Percentiles rank a stretch among this genome's conserved stretches.
Evolutionary conservation across 805 yeast genomes (phyloP).

Genomic region (Ogataea degrootiae): DNA sequence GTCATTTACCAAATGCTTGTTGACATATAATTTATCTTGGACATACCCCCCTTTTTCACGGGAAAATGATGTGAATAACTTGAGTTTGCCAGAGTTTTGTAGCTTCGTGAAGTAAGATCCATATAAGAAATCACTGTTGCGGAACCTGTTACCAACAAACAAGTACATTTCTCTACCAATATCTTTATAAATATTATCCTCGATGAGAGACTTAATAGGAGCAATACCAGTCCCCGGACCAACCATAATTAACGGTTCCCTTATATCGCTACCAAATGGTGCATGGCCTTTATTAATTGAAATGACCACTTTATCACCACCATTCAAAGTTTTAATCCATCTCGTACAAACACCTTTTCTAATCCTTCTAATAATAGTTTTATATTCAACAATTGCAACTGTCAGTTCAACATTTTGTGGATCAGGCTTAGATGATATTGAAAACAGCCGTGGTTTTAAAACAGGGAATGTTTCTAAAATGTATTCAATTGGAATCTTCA

Average conservation of each 20-base stretch:
- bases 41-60: slow-evolving; percentile 62
- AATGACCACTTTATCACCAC: slow-evolving; percentile 48
- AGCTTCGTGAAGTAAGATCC: slow-evolving; percentile 46
- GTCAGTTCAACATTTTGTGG: slow-evolving; percentile 52
- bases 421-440: slow-evolving; percentile 66
- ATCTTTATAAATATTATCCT: slow-evolving; percentile 24
- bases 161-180: slow-evolving; percentile 38
- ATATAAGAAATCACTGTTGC: slow-evolving; percentile 65
- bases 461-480: slow-evolving; percentile 73
- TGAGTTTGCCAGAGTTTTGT: slow-evolving; percentile 31
- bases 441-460: slow-evolving; percentile 76
- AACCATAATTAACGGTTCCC: slow-evolving; percentile 58
- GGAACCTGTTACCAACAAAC: slow-evolving; percentile 72
- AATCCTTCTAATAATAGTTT: slow-evolving; percentile 69
- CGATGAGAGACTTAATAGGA: slow-evolving; percentile 75
- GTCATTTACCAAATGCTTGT: slow-evolving; percentile 45
- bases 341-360: slow-evolving; percentile 80
- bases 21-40: slow-evolving; percentile 61
- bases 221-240: slow-evolving; percentile 98
- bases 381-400: slow-evolving; percentile 81
- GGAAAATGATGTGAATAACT: slow-evolving; percentile 43
- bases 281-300: slow-evolving; percentile 45
- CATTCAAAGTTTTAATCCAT: slow-evolving; percentile 54
- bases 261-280: slow-evolving; percentile 21
- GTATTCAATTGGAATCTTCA: slow-evolving; percentile 71